Base-by-base conservation (phyloP, 169 alveolate genomes). In the Babesia sp. region DNA sequence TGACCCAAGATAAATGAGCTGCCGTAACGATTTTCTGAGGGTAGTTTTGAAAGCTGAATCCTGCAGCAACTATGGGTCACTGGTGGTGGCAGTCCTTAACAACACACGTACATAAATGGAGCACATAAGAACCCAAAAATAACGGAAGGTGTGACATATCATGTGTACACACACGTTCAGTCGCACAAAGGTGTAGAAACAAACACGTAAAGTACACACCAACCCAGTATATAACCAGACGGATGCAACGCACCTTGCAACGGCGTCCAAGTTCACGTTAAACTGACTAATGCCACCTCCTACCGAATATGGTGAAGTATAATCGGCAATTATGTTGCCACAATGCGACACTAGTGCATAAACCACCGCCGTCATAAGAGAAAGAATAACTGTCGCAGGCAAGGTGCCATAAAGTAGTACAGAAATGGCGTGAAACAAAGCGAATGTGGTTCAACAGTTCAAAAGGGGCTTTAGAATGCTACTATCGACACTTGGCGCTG, bases 241-340 rank as follows among this genome's bases (percentile, higher is more conserved):
- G 16, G 11, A 26, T 3, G 2, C 37, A 57, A 60, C 53, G 16
- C 39, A 75, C 85, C 85, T 75, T 5, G 85, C 85, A 66, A 75
- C 66, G 24, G 71, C 48, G 61, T 75, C 85, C 39, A 75, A 28
- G 42, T 75, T 75, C 45, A 75, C 77, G 37, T 64, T 20, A 36
- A 64, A 64, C 48, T 64, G 55, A n/a, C 41, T 28, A 39, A 29
- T 66, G 51, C 26, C 69, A n/a, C 36, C 5, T 31, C 53, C 51
- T 2, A 24, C 14, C 12, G 55, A 16, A 22, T 37, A 37, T 14
- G 77, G 77, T 36, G 82, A 41, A n/a, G 82, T 70, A 37, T 78
- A 78, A 51, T 78, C 86, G 37, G 86, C 86, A 46, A 78, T 58
- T 24, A 78, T 75, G 61, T 31, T 60, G 24, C 80, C 86, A 36